Conservation (phyloP, 306 rosid genomes). For the Ormosia emarginata region DNA sequence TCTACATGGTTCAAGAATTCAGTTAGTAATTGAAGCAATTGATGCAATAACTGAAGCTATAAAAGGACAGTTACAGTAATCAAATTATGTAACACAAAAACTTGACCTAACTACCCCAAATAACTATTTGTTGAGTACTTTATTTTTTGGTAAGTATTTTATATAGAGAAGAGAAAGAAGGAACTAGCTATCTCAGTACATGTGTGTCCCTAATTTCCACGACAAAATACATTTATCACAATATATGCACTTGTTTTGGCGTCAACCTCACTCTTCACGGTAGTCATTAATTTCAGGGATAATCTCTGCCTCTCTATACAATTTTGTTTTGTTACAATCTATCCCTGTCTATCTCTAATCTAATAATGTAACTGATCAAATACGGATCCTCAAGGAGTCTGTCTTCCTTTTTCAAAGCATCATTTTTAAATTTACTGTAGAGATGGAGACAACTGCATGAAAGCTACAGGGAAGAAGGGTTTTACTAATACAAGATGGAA, state of each 20-base stretch:
- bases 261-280: background rate
- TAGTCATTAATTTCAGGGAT: background rate
- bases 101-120: background rate
- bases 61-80: background rate
- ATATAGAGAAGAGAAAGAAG: background rate
- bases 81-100: constrained; percentile 2
- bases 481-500: background rate
- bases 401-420: background rate
- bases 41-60: background rate
- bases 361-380: background rate
- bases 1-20: constrained; percentile 50
- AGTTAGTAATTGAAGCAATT: constrained; percentile 26
- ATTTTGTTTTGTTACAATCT: background rate
- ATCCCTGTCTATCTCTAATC: background rate
- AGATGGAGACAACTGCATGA: background rate
- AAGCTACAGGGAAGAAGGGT: background rate
- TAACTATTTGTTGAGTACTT: background rate
- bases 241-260: background rate
- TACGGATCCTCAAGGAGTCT: background rate
- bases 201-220: background rate
- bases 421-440: background rate
- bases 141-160: background rate
- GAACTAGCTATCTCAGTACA: background rate
- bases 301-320: too few relatives aligned
- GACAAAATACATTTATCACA: background rate